A percentile compares a stretch with the other conserved stretches of the same genome.
Evolutionary conservation across 1,284 basidiomycete genomes (phyloP).

Genomic region (Trichosporon sp.): DNA sequence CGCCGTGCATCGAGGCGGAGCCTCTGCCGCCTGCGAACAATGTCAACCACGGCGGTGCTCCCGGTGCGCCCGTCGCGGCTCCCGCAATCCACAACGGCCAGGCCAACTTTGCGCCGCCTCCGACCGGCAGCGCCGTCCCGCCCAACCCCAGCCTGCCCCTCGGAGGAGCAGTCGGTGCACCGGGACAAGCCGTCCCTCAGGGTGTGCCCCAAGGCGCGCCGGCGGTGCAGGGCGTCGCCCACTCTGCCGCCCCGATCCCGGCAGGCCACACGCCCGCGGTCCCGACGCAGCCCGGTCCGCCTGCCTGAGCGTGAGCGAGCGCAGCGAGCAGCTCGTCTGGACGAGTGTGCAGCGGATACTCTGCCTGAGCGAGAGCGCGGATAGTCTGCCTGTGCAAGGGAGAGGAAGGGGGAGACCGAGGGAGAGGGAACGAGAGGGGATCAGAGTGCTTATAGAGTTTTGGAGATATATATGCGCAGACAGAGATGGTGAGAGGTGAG

Average conservation of each 20-base stretch:
- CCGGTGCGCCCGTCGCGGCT: too few relatives aligned
- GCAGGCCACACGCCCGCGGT: not conserved
- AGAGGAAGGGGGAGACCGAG: too few relatives aligned
- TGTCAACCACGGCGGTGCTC: not conserved
- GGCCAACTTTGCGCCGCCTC: not conserved
- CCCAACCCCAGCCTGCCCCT: not conserved
- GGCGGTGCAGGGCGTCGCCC: not conserved
- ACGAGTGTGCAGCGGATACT: too few relatives aligned
- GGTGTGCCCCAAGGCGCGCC: too few relatives aligned
- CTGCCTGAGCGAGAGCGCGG: too few relatives aligned
- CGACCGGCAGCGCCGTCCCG: not conserved
- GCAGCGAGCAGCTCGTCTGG: too few relatives aligned
- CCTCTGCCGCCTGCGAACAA: not conserved
- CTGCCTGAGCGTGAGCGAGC: not conserved
- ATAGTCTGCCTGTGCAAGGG: too few relatives aligned
- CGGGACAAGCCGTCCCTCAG: too few relatives aligned
- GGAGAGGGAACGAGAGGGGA: too few relatives aligned
- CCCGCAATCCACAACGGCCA: too few relatives aligned
- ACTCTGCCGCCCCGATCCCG: not conserved
- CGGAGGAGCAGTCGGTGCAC: too few relatives aligned
- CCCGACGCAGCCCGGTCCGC: not conserved
- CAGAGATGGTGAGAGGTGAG: not conserved
- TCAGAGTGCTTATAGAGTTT: not conserved
- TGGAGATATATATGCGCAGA: not conserved
- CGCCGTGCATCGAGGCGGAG: not conserved